Evolutionary conservation across 2,329 filamentous ascomycete genomes (phyloP), one percentile per base, ranked within the genome.

Genomic region (Claviceps humidiphila): DNA sequence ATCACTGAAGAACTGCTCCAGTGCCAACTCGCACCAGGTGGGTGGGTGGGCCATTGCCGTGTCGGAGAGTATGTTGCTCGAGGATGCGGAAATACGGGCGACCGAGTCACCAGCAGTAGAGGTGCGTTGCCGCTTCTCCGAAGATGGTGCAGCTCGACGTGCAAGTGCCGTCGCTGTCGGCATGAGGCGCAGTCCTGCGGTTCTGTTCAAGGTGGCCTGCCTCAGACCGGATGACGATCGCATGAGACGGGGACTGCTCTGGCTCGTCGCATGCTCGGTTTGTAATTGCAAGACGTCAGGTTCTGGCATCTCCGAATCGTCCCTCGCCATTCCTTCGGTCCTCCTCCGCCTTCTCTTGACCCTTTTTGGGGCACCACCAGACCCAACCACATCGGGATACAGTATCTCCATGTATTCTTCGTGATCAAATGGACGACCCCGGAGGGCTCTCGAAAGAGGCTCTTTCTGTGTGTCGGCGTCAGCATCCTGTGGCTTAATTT

Each of bases 341-440:
- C 73, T 71, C 56, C 76, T 67, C 53, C 75, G 68, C 9, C 75
- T 73, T 60, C 76, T 78, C 66, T 78, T 79, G 57, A 80, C 71
- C 34, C 78, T 73, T 61, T 80, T 80, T 0, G 78, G 77, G 1
- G 77, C 77, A 50, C 78, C 78, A 22, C 77, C 76, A 1, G 78
- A 80, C 11, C 78, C 78, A 44, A 81, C 69, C 8, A 81, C 77
- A 52, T 81, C 78, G 34, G 77, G 76, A 54, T 80, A 81, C 9
- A 81, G 66, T 22, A 80, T 71, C 60, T 81, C 77, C 74, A 80
- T 78, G 61, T 70, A 81, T 40, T 79, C 73, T 60, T 81, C 77
- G 59, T 81, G 76, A 22, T 81, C 77, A 58, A 81, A 81, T 1
- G 77, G 74, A 14, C 78, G 70, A 37, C 77, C 76, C 51, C 76